Evolutionary conservation across 1,139 yeast genomes (phyloP), one percentile per base, ranked within the genome.

Genomic region (Debaryomyces psychrophilus): DNA sequence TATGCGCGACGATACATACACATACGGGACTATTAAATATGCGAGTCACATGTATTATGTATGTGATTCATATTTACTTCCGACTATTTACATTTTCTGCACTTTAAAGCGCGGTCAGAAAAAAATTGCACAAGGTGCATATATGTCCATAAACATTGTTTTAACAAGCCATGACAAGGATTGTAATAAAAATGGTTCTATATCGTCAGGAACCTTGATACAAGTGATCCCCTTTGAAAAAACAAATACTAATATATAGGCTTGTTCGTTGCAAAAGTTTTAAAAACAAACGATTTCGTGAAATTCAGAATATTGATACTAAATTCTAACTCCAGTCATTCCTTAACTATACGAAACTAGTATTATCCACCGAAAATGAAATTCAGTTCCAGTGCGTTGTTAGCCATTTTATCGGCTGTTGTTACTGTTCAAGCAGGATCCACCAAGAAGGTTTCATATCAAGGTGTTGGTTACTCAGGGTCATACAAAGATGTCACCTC

Each of bases 401-500:
- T 50, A 39, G 44, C 54, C 20, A 44, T 52, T 22, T 45, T 51
- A 29, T 41, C 50, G 14, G 41, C 51, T 5, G 22, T 50, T 9
- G 39, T 48, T 11, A 23, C 48, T 15, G 52, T 45, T 20, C 34
- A 50, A 25, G 55, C 55, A 6, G 49, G 45, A 15, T 46, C 50
- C 35, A 37, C 73, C 37, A 65, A 68, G 52, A 90, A 88, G 55
- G 79, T 92, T 54, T 71, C 76, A 50, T 93, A 87, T 75, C 58
- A 75, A 46, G 82, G 82, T 53, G 79, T 86, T 41, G 95, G 95
- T 3, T 87, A 74, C 59, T 69, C 79, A 8, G 95, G 95, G 40
- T 65, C 77, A 41, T 87, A 80, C 66, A 68, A 67, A 49, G 83
- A 83, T 41, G 88, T 87, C 46, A 77, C 80, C 58, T 68, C 72